Evolutionary conservation across 352 stramenopile genomes (phyloP).

Genomic region (Phytopythium chamaehyphon): DNA sequence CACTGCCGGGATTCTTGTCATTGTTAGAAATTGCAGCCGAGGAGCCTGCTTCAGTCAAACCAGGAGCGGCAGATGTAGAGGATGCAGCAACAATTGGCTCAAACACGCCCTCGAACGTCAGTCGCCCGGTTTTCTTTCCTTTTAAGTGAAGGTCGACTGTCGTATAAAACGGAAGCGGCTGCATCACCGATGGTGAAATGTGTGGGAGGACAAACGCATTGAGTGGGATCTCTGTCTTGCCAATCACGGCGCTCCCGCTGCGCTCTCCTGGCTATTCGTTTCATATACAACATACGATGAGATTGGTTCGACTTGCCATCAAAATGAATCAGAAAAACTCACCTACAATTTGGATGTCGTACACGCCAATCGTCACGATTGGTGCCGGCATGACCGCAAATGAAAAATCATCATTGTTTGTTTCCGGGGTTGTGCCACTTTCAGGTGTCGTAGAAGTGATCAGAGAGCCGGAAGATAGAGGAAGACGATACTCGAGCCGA

Average conservation of each 20-base stretch:
- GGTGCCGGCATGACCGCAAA: conserved; percentile 19
- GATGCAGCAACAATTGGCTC: conserved; percentile 17
- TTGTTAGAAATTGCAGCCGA: neutral
- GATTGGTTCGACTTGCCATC: neutral
- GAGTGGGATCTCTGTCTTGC: conserved; percentile 36
- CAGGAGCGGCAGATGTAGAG: neutral
- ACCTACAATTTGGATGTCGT: conserved; percentile 53
- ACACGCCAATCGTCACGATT: conserved; percentile 36
- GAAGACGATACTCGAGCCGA: conserved; percentile 29
- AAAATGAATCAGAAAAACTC: neutral
- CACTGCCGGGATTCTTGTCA: neutral
- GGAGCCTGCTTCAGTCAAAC: conserved; percentile 4
- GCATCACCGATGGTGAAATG: neutral
- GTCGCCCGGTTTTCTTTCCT: conserved; percentile 26
- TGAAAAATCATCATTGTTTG: neutral
- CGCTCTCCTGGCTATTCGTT: conserved; percentile 37
- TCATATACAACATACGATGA: neutral
- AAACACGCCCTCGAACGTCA: conserved; percentile 38
- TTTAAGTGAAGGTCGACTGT: conserved; percentile 25
- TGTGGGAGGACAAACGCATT: conserved; percentile 25
- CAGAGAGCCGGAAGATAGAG: neutral
- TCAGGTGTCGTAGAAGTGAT: neutral
- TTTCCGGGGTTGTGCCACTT: too few species aligned
- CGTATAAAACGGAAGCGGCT: conserved; percentile 17
- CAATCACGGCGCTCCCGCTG: conserved; percentile 25